Conservation (phyloP, 805 yeast species). For the Cyberlindnera euphorbiiphila region DNA sequence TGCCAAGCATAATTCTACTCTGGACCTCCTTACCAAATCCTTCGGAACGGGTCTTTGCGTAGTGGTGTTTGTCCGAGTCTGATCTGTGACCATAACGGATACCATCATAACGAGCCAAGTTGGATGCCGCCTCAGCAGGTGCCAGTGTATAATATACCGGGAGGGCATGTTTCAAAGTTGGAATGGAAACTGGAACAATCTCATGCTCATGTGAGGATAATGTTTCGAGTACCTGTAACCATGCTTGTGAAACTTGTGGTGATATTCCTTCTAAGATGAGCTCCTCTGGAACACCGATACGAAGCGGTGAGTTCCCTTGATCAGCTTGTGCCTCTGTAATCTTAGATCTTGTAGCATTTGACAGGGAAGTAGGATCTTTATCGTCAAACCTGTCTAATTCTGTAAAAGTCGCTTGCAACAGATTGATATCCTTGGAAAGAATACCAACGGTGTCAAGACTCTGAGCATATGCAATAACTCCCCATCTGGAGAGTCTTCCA, state of each 20-base stretch:
- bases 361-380: constrained; percentile 75
- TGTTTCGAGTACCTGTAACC: constrained; percentile 42
- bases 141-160: constrained; percentile 86
- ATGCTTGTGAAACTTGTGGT: constrained; percentile 39
- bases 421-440: constrained; percentile 46
- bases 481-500: constrained; percentile 89
- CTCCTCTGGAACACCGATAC: constrained; percentile 74
- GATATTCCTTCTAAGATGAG: constrained; percentile 55
- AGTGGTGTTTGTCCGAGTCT: constrained; percentile 36
- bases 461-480: constrained; percentile 90
- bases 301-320: constrained; percentile 27
- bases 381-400: constrained; percentile 59
- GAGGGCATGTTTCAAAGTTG: constrained; percentile 59
- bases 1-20: constrained; percentile 79
- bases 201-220: constrained; percentile 41
- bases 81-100: constrained; percentile 71
- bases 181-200: constrained; percentile 64
- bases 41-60: constrained; percentile 52
- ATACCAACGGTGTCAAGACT: constrained; percentile 93
- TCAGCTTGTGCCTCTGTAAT: constrained; percentile 4
- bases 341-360: constrained; percentile 31
- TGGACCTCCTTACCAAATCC: constrained; percentile 84
- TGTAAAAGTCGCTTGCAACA: constrained; percentile 45
- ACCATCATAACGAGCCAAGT: constrained; percentile 87
- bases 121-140: constrained; percentile 92